Percentiles rank a stretch among this genome's conserved stretches.
phyloP scores from a whole-genome alignment of 179 eudicot genomes.

The Beta macrorhiza region DNA sequence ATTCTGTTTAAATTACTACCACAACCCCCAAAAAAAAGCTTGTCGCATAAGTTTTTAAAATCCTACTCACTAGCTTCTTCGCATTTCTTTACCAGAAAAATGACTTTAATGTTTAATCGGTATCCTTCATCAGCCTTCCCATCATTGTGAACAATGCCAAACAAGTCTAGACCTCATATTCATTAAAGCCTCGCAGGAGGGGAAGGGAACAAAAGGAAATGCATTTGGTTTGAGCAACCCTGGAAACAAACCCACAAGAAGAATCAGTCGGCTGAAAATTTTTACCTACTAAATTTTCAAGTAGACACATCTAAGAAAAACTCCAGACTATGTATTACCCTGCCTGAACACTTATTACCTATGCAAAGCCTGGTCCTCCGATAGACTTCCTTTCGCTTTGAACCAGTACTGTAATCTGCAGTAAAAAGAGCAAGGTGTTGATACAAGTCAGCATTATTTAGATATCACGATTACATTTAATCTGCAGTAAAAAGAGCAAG shows the following conservation, averaged over 20 bases:
- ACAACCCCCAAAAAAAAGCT: too few relatives aligned
- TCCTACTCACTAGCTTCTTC: background rate
- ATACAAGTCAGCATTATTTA: too few relatives aligned
- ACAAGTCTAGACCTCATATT: background rate
- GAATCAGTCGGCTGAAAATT: background rate
- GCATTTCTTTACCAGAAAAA: background rate
- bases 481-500: conserved; percentile 35
- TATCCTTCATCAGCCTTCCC: background rate
- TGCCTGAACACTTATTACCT: conserved; percentile 38
- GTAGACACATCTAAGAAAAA: background rate
- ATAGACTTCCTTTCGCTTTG: conserved; percentile 71
- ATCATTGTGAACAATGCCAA: background rate
- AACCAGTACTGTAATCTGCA: conserved; percentile 82
- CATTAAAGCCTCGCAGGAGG: background rate
- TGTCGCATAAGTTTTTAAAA: background rate
- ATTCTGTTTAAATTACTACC: background rate
- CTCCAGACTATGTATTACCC: background rate
- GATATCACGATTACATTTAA: too few relatives aligned
- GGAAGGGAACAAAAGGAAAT: background rate
- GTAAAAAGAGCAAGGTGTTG: background rate
- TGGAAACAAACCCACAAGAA: background rate
- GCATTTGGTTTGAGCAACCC: background rate
- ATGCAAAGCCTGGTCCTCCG: conserved; percentile 92
- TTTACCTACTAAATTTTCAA: background rate
- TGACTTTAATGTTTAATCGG: background rate